Conservation (phyloP, 2,329 filamentous ascomycete genomes). For the Chaetoscypha palmicola region DNA sequence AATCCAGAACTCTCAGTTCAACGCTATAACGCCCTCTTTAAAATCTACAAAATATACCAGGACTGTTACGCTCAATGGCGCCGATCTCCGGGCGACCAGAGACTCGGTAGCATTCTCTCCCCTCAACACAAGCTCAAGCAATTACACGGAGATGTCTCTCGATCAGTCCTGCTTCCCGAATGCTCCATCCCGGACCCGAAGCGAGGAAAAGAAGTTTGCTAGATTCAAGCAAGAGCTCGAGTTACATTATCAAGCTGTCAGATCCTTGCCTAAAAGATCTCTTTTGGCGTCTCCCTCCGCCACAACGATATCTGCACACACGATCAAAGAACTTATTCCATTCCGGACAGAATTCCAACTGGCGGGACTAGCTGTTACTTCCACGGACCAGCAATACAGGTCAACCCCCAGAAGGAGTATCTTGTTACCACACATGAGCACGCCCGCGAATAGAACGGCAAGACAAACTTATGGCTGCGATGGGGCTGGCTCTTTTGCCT, state of each 20-base stretch:
- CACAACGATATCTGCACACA: conserved; percentile 38
- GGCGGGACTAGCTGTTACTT: conserved; percentile 51
- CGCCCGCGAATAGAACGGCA: background rate
- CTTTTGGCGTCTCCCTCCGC: conserved; percentile 21
- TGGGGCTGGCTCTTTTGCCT: conserved; percentile 13
- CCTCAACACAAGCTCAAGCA: background rate
- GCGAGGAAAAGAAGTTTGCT: conserved; percentile 37
- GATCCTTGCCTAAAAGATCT: conserved; percentile 33
- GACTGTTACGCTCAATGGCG: background rate
- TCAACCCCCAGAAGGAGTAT: conserved; percentile 8
- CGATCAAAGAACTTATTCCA: conserved; percentile 46
- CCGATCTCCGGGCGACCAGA: conserved; percentile 4
- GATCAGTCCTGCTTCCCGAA: conserved; percentile 17
- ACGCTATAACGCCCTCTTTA: background rate
- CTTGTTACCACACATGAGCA: conserved; percentile 7
- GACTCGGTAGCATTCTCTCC: conserved; percentile 5
- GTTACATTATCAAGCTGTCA: conserved; percentile 36
- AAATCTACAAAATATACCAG: background rate
- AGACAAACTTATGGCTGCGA: background rate
- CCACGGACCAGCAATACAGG: conserved; percentile 36
- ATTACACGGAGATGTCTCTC: conserved; percentile 16
- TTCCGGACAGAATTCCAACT: conserved; percentile 46
- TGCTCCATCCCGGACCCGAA: conserved; percentile 37
- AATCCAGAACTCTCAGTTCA: too few species aligned
- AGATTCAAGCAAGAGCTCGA: conserved; percentile 37